Conservation (phyloP, 768 basidiomycete species). For the Suillus hirtellus region DNA sequence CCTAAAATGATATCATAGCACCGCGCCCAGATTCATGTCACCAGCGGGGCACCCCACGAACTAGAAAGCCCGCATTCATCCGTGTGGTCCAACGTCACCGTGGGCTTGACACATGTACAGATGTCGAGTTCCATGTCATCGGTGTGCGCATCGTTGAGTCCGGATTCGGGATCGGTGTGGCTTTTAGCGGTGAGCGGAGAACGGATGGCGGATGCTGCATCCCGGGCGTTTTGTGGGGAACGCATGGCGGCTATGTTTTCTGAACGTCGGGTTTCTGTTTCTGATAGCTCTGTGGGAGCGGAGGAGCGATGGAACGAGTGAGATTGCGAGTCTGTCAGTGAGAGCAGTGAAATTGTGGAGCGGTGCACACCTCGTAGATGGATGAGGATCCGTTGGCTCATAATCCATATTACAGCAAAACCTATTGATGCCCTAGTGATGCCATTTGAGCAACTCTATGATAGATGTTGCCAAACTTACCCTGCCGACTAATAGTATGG, state of each 20-base stretch:
- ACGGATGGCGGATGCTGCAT: constrained; percentile 23
- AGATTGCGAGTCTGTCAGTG: neutral
- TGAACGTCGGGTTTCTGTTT: constrained; percentile 24
- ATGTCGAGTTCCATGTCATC: constrained; percentile 32
- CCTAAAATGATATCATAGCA: no score
- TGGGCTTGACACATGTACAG: constrained; percentile 28
- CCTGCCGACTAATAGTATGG: constrained; percentile 45
- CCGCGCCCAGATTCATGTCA: constrained; percentile 10
- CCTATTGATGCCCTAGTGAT: constrained; percentile 31
- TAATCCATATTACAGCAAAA: constrained; percentile 58
- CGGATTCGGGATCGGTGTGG: constrained; percentile 27
- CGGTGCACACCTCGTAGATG: constrained; percentile 50
- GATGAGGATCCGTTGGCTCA: constrained; percentile 58
- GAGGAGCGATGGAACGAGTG: neutral
- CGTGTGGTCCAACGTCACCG: constrained; percentile 28
- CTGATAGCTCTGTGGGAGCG: constrained; percentile 23
- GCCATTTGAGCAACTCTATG: neutral
- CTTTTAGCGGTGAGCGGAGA: constrained; percentile 24
- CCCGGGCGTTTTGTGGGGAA: constrained; percentile 12
- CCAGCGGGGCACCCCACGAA: constrained; percentile 19
- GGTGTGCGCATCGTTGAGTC: neutral
- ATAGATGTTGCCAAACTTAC: constrained; percentile 34
- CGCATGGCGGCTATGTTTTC: constrained; percentile 29
- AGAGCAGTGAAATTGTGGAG: neutral
- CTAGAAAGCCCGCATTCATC: constrained; percentile 11